Evolutionary conservation across 2,329 filamentous ascomycete genomes (phyloP), one percentile per base, ranked within the genome.

Genomic region (Arthrobotrys iridis): DNA sequence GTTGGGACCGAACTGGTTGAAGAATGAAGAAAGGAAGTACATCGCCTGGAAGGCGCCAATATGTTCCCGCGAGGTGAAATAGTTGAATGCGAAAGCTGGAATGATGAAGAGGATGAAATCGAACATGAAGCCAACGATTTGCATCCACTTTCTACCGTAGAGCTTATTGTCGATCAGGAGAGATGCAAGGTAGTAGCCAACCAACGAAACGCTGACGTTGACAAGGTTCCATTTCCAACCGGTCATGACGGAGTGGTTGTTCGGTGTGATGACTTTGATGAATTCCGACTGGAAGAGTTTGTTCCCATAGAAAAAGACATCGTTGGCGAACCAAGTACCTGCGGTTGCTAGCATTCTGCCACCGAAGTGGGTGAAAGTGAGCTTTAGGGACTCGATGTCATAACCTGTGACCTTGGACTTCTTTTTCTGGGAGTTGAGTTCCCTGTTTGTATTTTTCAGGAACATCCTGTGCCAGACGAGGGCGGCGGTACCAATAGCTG

Each of bases 231-330:
- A 98, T 50, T 92, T 85, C 94, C 94, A 98, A 75, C 87, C 90
- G 33, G 89, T 90, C 88, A 97, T 91, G 81, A 97, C 88, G 5
- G 91, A 93, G 35, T 85, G 83, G 77, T 88, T 87, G 78, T 87
- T 83, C 62, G 88, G 86, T 64, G 89, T 91, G 78, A 97, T 90
- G 81, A 95, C 91, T 30, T 85, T 85, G 83, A 97, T 97, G 84
- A 97, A 97, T 81, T 94, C 88, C 77, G 87, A 88, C 84, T 97
- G 93, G 87, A 97, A 97, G 63, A 97, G 90, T 87, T 97, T 97
- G 90, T 97, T 97, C 79, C 94, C 94, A 85, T 98, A 98, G 86
- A 98, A 98, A 87, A 98, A 97, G 78, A 98, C 91, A 81, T 98
- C 94, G 83, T 98, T 98, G 84, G 90, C 92, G 83, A 94, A 98